Percentiles rank a stretch among this genome's conserved stretches.
Conservation (phyloP, 2,329 filamentous ascomycete genomes). For the Hypoxylon sp. region DNA sequence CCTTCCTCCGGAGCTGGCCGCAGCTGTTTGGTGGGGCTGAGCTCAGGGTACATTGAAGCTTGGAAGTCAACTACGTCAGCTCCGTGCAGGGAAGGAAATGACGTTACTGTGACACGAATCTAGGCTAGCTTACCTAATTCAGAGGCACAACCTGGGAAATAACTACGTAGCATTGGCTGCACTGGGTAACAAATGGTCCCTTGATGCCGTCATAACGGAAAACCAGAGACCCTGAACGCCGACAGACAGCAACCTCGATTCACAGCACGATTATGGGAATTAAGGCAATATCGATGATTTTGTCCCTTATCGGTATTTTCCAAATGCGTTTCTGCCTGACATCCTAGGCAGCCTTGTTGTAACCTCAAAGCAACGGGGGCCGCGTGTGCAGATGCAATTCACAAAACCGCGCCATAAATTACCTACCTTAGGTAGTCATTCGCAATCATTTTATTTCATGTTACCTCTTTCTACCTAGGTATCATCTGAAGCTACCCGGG, state of each 20-base stretch:
- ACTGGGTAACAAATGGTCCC: background rate
- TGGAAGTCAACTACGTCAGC: conserved; percentile 44
- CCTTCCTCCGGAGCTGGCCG: conserved; percentile 22
- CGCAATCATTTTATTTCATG: conserved; percentile 10
- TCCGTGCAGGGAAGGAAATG: conserved; percentile 27
- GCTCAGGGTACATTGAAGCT: conserved; percentile 16
- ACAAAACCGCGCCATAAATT: conserved; percentile 8
- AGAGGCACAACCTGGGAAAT: conserved; percentile 4
- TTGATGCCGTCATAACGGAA: background rate
- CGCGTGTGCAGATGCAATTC: conserved; percentile 25
- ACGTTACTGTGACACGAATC: conserved; percentile 28
- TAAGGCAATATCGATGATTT: background rate
- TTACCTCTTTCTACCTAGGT: conserved; percentile 3
- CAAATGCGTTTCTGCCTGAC: conserved; percentile 9
- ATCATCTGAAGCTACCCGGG: background rate
- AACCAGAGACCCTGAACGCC: background rate
- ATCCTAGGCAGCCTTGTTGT: conserved; percentile 12
- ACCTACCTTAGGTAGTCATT: conserved; percentile 7
- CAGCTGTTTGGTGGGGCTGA: conserved; percentile 35
- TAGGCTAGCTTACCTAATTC: background rate
- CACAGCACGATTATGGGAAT: background rate
- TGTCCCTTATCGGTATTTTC: background rate
- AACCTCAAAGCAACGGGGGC: conserved; percentile 10
- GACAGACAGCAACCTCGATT: background rate
- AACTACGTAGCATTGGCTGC: background rate